Evolutionary conservation across 2,329 filamentous ascomycete species (phyloP).

Genomic region (Claviceps digitariae): DNA sequence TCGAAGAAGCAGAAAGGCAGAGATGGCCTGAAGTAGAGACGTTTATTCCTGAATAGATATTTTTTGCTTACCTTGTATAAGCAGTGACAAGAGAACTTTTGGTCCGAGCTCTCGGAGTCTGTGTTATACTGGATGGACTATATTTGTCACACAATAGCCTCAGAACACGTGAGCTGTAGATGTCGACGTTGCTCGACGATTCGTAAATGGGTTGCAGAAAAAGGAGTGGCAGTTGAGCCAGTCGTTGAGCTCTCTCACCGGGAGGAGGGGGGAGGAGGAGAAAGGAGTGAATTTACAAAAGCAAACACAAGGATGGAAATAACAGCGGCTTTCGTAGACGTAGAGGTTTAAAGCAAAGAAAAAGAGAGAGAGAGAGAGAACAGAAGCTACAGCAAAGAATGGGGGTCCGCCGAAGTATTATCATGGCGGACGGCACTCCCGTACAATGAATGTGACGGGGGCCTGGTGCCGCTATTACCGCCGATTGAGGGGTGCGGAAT

Average conservation of each 20-base stretch:
- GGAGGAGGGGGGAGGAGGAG: background rate
- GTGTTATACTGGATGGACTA: background rate
- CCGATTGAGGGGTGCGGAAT: background rate
- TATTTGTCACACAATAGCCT: background rate
- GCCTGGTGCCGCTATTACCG: background rate
- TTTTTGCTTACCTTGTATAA: background rate
- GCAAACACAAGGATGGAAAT: background rate
- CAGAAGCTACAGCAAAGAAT: background rate
- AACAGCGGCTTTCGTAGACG: background rate
- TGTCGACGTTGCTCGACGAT: background rate
- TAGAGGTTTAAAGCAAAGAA: background rate
- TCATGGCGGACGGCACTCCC: background rate
- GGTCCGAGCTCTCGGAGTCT: background rate
- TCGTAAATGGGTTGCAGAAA: background rate
- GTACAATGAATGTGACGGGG: background rate
- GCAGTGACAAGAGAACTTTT: background rate
- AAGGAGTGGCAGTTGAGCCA: slow-evolving; percentile 5
- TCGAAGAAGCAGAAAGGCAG: background rate
- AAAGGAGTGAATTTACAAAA: background rate
- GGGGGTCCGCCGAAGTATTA: background rate
- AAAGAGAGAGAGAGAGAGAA: background rate
- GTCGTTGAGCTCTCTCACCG: slow-evolving; percentile 1
- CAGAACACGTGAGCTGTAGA: background rate
- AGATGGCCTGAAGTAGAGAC: background rate
- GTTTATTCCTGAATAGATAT: background rate